Evolutionary conservation across 2,329 filamentous ascomycete species (phyloP), one percentile per base, ranked within the genome.

Genomic region (Talaromyces sp.): DNA sequence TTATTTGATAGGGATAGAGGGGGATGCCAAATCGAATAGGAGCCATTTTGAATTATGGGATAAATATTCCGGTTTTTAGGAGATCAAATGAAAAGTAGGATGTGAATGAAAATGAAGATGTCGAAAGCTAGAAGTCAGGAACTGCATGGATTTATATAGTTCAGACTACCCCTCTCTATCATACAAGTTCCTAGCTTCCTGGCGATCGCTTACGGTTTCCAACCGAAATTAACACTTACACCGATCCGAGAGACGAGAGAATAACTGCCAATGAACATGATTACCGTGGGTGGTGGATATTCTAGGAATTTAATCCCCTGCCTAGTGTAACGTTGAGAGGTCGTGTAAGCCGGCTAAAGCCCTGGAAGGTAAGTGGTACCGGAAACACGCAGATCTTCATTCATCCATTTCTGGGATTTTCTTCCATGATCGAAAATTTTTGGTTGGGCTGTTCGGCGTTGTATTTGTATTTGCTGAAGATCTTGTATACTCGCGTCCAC

Each of bases 11-110:
- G 25, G 49, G 33, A 27, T 56, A 62, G 32, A 62, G 52, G 8
- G 56, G 56, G n/a, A 59, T 56, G 13, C 60, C 60, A 25, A 62
- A 59, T 42, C 56, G 57, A n/a, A 59, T 11, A n/a, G 60, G 60
- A 53, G 60, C 57, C 60, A 62, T 62, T 58, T 30, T 22, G 30
- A 47, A 7, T 27, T 11, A n/a, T 25, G 13, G 15, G 11, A 39
- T 32, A 19, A 5, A n/a, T 39, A n/a, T 39, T 39, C 2, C 7
- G 7, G 5, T 39, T 28, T 22, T 56, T 13, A 7, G 42, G 13
- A 27, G 9, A 2, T n/a, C 25, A 10, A 11, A 36, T 25, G 32
- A 4, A 39, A 55, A 25, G 13, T 25, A 22, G 27, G 11, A 27
- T 11, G 13, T 39, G n/a, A 55, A 22, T 55, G 25, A 39, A 19